Conservation (phyloP, 139 green algal genomes). For the Tetradesmus obliquus region DNA sequence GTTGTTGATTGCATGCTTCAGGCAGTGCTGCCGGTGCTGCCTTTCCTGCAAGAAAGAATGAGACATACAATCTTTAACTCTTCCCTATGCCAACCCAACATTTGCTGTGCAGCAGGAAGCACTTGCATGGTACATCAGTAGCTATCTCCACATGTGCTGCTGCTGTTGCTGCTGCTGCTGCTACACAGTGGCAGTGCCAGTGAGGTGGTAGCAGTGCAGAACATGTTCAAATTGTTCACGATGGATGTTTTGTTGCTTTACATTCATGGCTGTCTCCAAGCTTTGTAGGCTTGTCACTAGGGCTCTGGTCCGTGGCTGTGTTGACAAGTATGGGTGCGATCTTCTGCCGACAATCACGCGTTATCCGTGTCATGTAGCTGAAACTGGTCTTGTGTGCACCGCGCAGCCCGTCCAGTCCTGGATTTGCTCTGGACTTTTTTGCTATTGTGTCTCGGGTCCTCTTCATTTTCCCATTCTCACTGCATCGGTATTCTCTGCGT, state of each 20-base stretch:
- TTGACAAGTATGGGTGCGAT: background rate
- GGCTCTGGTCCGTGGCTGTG: background rate
- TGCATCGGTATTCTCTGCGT: background rate
- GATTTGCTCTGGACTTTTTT: background rate
- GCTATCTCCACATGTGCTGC: background rate
- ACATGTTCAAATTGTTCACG: background rate
- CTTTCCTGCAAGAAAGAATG: conserved; percentile 51
- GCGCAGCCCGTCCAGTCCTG: background rate
- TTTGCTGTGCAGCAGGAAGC: background rate
- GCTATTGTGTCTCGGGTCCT: background rate
- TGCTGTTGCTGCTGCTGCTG: background rate
- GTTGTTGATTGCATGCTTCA: conserved; percentile 68
- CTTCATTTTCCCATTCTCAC: background rate
- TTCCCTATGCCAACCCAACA: too few species aligned
- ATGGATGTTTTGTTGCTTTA: background rate
- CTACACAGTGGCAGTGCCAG: background rate
- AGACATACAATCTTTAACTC: background rate
- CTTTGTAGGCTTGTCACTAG: background rate
- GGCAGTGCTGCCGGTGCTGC: conserved; percentile 61
- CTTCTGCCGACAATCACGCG: background rate
- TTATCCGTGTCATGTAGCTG: background rate
- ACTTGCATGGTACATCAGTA: background rate
- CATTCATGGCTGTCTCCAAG: background rate
- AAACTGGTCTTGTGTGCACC: background rate
- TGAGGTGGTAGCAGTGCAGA: background rate